Evolutionary conservation across 805 yeast species (phyloP), one percentile per base, ranked within the genome.

Genomic region (Vanderwaltozyma yarrowii): DNA sequence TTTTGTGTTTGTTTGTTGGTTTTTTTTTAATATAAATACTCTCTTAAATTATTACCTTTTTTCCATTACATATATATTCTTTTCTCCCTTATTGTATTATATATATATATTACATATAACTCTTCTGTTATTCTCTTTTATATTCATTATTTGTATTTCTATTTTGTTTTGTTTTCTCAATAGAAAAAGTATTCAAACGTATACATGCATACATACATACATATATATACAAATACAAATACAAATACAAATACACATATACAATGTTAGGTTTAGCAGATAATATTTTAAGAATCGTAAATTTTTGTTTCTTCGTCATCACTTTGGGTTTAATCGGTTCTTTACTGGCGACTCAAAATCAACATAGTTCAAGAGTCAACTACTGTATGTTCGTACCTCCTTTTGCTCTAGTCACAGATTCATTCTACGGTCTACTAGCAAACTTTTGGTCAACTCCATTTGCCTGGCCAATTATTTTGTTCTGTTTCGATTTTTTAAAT

Each of bases 261-360:
- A 62, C 60, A 64, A 74, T 74, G 73, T 70, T 81, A 60, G 78
- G 87, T 39, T 71, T 76, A 54, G 78, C 81, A 52, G 95, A 87
- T 66, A 67, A 78, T 50, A 62, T 78, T 46, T 72, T 87, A 53
- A 83, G 98, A 70, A 67, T 63, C 32, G 50, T 78, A 37, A 82
- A 85, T 71, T 80, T 88, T 55, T 67, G 76, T 52, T 78, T 85
- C 65, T 72, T 87, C 46, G 77, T 78, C 42, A 75, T 88, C 54
- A 74, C 78, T 39, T 75, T 92, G 45, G 98, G 96, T 61, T 71
- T 89, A 54, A 75, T 92, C 47, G 95, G 87, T 50, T 80, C 92
- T n/a, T 74, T 89, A 54, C 80, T 85, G 42, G 83, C 84, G 44
- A 73, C 81, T 45, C 77, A 74, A 54, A 68, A 74, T 58, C 28